Base-by-base conservation (phyloP, 2,329 filamentous ascomycete species). In the Beauveria pseudobassiana region DNA sequence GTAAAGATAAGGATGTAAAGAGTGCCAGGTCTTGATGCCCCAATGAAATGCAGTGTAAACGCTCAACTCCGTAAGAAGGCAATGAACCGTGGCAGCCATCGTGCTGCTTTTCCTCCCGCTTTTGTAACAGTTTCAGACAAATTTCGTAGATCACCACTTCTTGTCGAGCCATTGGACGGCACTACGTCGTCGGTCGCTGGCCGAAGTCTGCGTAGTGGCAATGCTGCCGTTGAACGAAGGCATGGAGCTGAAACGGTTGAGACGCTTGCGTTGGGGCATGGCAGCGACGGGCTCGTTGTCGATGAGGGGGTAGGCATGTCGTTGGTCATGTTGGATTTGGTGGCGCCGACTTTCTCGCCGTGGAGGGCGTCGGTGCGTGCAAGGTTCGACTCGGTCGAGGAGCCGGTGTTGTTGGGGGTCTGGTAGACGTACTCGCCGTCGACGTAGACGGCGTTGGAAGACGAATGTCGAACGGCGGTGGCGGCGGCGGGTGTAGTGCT, bases 391-490 rank as follows among this genome's bases (percentile, higher is more conserved):
- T 78, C 79, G 53, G 78, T 74, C 5, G 82, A 84, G 20, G 82
- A 85, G 61, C 83, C 83, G 1, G 83, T 86, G 58, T 78, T 78
- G 74, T 76, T 81, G 65, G 84, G 83, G 0, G 81, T 84, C 71
- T 86, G 82, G 81, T 92, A 96, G 74, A 96, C 82, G 78, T 97
- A 97, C 79, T 97, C 93, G 76, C 93, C 95, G 73, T 98, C 91
- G 66, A 97, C 89, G 76, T 98, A 98, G 73, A 90, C 84, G 34
- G 92, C 93, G 70, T 91, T 92, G 71, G 90, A 92, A 92, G 71
- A 89, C 87, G 75, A 96, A 96, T 64, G 90, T 95, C 60, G 87
- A 93, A 74, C 93, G 91, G 69, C 93, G 90, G 69, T 86, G 77
- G 70, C 93, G 91, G 73, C 91, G 89, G 70, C 89, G 89, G 57